Percentiles rank a stretch among this genome's conserved stretches.
Evolutionary conservation across 352 stramenopile genomes (phyloP).

Genomic region (Globisporangium emineosum): DNA sequence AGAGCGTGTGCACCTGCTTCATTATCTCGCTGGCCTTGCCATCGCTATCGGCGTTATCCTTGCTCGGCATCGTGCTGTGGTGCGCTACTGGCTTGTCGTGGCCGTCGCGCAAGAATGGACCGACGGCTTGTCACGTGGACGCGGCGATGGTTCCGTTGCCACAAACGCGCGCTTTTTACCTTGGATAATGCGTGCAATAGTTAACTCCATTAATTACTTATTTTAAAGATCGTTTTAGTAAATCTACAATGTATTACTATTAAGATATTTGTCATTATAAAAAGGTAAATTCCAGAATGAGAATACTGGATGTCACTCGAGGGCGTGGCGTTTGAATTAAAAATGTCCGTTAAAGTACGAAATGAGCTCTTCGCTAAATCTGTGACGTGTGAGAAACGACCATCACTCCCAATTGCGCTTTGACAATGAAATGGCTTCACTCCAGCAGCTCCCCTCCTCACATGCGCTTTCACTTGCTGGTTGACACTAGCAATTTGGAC

Average conservation of each 20-base stretch:
- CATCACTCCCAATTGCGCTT: not conserved
- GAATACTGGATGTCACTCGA: not conserved
- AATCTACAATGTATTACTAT: not conserved
- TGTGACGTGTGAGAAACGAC: not conserved
- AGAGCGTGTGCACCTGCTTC: conserved; percentile 34
- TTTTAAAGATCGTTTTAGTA: not conserved
- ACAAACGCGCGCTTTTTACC: not conserved
- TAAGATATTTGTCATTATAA: not conserved
- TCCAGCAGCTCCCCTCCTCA: not conserved
- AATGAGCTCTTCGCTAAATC: not conserved
- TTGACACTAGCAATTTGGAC: not conserved
- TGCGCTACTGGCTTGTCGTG: not conserved
- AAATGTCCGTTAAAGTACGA: not conserved
- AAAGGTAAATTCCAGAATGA: not conserved
- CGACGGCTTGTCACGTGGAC: not conserved
- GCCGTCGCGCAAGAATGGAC: not conserved
- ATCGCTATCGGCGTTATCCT: conserved; percentile 14
- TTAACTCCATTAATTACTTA: not conserved
- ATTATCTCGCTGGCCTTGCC: conserved; percentile 34
- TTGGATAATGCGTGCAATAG: not conserved
- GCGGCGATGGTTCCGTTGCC: not conserved
- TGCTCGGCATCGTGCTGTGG: not conserved
- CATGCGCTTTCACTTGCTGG: not conserved
- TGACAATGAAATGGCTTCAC: conserved; percentile 4
- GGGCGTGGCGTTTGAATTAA: not conserved